Evolutionary conservation across 306 rosid genomes (phyloP).

Genomic region (Glycine latifolia): DNA sequence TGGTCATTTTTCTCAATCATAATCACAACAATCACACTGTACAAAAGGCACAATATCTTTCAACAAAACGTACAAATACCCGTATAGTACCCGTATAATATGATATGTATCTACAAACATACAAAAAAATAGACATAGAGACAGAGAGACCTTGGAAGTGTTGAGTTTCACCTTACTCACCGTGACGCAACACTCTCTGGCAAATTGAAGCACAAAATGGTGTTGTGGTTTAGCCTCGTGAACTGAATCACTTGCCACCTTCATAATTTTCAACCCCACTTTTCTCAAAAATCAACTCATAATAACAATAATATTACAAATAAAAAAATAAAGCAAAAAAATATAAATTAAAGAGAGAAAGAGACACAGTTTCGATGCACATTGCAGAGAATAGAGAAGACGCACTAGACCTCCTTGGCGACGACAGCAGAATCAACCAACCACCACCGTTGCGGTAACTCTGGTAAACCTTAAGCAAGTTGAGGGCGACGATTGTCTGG

Average conservation of each 20-base stretch:
- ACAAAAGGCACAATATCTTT: background rate
- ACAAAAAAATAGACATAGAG: too few species aligned
- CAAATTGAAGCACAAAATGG: constrained; percentile 84
- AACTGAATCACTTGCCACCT: constrained; percentile 94
- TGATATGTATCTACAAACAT: background rate
- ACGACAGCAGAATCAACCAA: constrained; percentile 94
- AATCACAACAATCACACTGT: background rate
- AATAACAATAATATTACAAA: too few species aligned
- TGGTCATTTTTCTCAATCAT: background rate
- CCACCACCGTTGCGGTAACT: constrained; percentile 91
- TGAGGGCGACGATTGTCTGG: constrained; percentile 61
- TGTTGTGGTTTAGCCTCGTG: constrained; percentile 70
- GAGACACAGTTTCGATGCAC: constrained; percentile 35
- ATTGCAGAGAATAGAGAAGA: too few species aligned
- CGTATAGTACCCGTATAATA: constrained; percentile 11
- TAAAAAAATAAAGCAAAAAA: too few species aligned
- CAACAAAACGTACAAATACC: background rate
- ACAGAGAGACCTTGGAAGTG: constrained; percentile 76
- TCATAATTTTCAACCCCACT: constrained; percentile 28
- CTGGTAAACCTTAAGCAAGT: constrained; percentile 76
- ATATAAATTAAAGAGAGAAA: background rate
- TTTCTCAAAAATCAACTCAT: background rate
- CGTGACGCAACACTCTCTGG: constrained; percentile 72
- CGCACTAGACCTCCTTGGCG: constrained; percentile 87
- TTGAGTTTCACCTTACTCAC: constrained; percentile 71